Evolutionary conservation across 2,329 filamentous ascomycete species (phyloP), one percentile per base, ranked within the genome.

Genomic region (Fusarium pseudograminearum): DNA sequence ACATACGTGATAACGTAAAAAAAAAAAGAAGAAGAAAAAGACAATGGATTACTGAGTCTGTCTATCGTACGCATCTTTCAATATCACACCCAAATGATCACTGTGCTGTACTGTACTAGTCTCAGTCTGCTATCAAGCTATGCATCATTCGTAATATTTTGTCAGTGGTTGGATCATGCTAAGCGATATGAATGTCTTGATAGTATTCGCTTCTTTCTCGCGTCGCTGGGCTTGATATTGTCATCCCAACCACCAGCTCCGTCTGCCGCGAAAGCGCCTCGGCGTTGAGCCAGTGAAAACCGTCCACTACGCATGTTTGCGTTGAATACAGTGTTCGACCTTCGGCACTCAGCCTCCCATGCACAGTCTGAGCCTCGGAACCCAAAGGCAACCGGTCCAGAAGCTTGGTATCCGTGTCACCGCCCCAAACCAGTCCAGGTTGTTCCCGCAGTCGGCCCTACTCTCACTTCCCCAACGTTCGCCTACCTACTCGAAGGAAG

Each of bases 161-260:
- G 55, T 44, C 42, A 41, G 56, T 36, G 26, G 63, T 51, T 44
- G 33, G 50, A 60, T 54, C 54, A 60, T 58, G 56, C 30, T 60
- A 40, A 52, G 34, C 28, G 41, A n/a, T 38, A 55, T 68, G 36
- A 58, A 65, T 65, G 58, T 40, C 64, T 70, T 61, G 42, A 51
- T 56, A 48, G 42, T 53, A 47, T 41, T 60, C 36, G 38, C 52
- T 44, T 22, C 40, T 34, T 38, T 42, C 41, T 46, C 28, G 24
- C 31, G 61, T 60, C 42, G 31, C 47, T 38, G 24, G 22, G 18
- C 22, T 40, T 51, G 51, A 50, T 62, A 42, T 57, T 67, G 40
- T 36, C 38, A 33, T 46, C 51, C 58, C 34, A 48, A 46, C 48
- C 20, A 26, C 59, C 52, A 41, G 7, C 40, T 55, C 24, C 54